Evolutionary conservation across 345 rosid genomes (phyloP).

Genomic region (Bruguiera gymnorhiza): DNA sequence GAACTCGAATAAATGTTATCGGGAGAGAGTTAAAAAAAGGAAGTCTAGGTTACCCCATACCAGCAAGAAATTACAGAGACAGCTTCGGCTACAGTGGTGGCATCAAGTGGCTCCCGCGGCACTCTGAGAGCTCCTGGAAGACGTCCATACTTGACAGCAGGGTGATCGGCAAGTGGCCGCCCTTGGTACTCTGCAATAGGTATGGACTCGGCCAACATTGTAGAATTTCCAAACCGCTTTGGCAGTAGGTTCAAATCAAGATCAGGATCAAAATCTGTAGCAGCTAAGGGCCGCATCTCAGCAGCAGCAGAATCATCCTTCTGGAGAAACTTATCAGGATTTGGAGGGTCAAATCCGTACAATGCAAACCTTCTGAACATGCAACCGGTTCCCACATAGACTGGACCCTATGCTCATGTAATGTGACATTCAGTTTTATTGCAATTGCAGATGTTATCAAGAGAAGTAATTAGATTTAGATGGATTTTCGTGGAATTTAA

Average conservation of each 20-base stretch:
- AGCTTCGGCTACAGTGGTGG: conserved; percentile 79
- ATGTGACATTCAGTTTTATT: not conserved
- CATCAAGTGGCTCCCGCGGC: conserved; percentile 88
- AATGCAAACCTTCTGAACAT: conserved; percentile 92
- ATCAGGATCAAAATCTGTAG: conserved; percentile 75
- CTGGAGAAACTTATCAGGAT: conserved; percentile 33
- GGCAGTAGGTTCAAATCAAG: conserved; percentile 80
- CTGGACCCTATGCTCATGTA: conserved; percentile 55
- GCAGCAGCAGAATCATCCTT: conserved; percentile 25
- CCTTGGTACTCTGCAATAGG: conserved; percentile 83
- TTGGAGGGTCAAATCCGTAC: conserved; percentile 89
- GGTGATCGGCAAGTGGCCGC: conserved; percentile 88
- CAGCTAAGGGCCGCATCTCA: conserved; percentile 64
- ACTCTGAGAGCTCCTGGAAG: conserved; percentile 76
- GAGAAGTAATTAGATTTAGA: not conserved
- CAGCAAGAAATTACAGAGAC: conserved; percentile 95
- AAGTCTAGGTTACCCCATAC: conserved; percentile 23
- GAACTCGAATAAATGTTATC: too few species aligned
- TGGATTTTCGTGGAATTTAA: not conserved
- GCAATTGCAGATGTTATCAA: not conserved
- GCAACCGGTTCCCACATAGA: conserved; percentile 89
- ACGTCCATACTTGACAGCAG: conserved; percentile 76
- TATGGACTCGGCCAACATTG: conserved; percentile 79
- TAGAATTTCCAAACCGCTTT: conserved; percentile 86
- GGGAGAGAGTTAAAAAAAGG: not conserved